Percentiles rank a stretch among this genome's conserved stretches.
phyloP scores from a whole-genome alignment of 1,284 basidiomycete species.

The Erythrobasidium hasegawianum region DNA sequence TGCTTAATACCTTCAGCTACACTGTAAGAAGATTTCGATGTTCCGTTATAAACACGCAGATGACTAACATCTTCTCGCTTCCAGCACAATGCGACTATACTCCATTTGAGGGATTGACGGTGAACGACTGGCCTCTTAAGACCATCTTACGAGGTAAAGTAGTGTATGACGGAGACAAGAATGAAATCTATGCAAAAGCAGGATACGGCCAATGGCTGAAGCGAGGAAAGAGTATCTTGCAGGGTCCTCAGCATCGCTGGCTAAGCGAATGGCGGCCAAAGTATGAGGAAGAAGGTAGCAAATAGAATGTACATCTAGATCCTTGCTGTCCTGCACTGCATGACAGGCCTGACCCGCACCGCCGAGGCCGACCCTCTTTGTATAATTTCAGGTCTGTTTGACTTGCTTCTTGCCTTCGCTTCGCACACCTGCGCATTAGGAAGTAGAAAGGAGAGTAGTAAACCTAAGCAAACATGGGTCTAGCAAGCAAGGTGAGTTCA shows the following conservation, averaged over 20 bases:
- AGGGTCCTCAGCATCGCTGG: constrained; percentile 32
- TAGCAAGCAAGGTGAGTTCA: constrained; percentile 28
- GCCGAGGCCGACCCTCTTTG: too few relatives aligned
- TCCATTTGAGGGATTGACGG: constrained; percentile 42
- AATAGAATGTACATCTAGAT: too few relatives aligned
- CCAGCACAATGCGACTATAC: constrained; percentile 42
- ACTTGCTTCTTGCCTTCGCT: too few relatives aligned
- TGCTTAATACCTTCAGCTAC: too few relatives aligned
- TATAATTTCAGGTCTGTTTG: too few relatives aligned
- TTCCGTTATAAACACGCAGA: too few relatives aligned
- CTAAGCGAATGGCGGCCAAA: constrained; percentile 34
- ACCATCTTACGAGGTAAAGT: constrained; percentile 43
- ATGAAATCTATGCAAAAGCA: constrained; percentile 25
- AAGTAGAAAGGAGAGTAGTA: too few relatives aligned
- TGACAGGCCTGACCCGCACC: too few relatives aligned
- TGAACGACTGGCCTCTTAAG: constrained; percentile 43
- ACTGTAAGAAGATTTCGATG: too few relatives aligned
- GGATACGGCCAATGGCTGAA: constrained; percentile 43
- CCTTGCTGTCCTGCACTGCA: too few relatives aligned
- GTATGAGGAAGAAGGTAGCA: constrained; percentile 16
- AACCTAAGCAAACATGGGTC: constrained; percentile 17
- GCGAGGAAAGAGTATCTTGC: constrained; percentile 40
- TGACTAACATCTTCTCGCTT: too few relatives aligned
- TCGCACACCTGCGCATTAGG: too few relatives aligned
- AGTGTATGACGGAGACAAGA: constrained; percentile 41